These are phyloP conservation scores for Cladorrhinum samala DNA, from an alignment of 495 filamentous ascomycete genomes.

Conservation along the genomic window DNA sequence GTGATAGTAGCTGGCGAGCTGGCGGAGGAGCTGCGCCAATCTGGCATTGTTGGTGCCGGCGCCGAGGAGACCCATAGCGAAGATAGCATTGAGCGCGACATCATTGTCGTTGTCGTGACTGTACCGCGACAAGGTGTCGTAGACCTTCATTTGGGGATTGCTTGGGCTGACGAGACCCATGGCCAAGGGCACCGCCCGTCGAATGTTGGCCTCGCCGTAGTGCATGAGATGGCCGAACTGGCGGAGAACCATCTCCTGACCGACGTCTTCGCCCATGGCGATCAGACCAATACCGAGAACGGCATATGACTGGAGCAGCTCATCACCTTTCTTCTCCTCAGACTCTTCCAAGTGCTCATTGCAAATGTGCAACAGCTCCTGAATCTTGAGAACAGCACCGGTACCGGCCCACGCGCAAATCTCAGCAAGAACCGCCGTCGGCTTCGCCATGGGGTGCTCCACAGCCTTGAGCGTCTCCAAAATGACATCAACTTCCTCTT, in stretches of 20 bases:
- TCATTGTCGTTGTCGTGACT: conserved; percentile 99
- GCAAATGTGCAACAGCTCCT: conserved; percentile 93
- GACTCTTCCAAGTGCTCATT: conserved; percentile 94
- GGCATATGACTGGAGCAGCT: conserved; percentile 91
- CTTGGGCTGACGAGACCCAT: conserved; percentile 95
- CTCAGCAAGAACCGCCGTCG: conserved; percentile 82
- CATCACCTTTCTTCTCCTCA: conserved; percentile 85
- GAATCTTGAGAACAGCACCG: conserved; percentile 90
- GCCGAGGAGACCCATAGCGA: conserved; percentile 96
- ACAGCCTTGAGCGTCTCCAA: conserved; percentile 92
- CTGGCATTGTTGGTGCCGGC: conserved; percentile 98
- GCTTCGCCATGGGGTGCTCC: conserved; percentile 89
- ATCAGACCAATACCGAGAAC: conserved; percentile 90
- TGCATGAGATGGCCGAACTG: conserved; percentile 99
- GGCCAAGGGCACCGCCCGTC: conserved; percentile 90
- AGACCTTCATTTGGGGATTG: conserved; percentile 99
- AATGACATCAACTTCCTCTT: conserved; percentile 95
- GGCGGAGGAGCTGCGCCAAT: conserved; percentile 86
- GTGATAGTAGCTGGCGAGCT: conserved; percentile 97
- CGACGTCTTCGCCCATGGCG: conserved; percentile 96
- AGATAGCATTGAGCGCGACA: conserved; percentile 96
- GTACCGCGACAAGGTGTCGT: conserved; percentile 97
- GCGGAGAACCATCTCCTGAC: conserved; percentile 96
- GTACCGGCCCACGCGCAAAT: conserved; percentile 98
- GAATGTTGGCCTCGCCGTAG: conserved; percentile 95